Evolutionary conservation across 1,284 basidiomycete genomes (phyloP).

Genomic region (Boletus nobilissimus): DNA sequence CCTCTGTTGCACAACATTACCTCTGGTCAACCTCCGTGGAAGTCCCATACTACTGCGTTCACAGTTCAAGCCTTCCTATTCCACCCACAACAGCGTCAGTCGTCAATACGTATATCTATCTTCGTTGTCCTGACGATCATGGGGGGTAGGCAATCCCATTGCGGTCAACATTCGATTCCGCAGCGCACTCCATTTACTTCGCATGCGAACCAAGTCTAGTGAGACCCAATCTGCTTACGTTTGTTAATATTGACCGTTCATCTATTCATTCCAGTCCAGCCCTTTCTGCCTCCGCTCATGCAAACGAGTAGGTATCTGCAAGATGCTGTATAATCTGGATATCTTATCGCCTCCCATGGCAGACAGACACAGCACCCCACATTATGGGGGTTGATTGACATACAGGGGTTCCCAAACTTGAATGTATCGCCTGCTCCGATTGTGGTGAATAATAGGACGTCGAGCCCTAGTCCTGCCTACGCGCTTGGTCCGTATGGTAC

Average conservation of each 20-base stretch:
- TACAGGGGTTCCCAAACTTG: background rate
- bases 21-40: background rate
- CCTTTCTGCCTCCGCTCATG: background rate
- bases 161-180: background rate
- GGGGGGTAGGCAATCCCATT: too few species aligned
- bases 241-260: background rate
- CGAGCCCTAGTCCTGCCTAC: background rate
- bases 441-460: background rate
- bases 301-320: background rate
- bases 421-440: too few species aligned
- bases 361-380: background rate
- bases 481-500: background rate
- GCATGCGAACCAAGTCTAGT: slow-evolving; percentile 2
- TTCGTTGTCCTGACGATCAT: background rate
- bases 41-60: background rate
- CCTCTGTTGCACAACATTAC: too few species aligned
- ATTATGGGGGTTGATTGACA: background rate
- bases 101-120: background rate
- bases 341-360: background rate
- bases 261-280: background rate
- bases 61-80: background rate
- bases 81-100: background rate
- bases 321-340: too few species aligned
- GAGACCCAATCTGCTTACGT: background rate
- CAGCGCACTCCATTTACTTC: background rate